phyloP scores from a whole-genome alignment of 225 moss, liverwort and hornwort genomes.

The Neckera pumila region DNA sequence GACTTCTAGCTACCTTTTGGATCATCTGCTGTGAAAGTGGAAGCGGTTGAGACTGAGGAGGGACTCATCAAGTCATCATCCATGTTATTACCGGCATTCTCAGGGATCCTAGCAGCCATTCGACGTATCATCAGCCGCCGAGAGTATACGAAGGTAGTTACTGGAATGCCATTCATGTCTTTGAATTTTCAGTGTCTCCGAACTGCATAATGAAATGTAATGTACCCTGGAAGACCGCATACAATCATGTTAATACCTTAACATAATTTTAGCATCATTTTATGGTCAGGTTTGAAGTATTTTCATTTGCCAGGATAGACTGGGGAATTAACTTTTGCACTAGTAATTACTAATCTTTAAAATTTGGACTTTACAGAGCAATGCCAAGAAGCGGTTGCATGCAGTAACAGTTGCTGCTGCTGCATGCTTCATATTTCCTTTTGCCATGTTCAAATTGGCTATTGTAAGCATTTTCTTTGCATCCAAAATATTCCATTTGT shows the following conservation, averaged over 20 bases:
- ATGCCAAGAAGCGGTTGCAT: conserved; percentile 94
- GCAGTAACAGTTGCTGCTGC: conserved; percentile 83
- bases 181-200: not conserved
- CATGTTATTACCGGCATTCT: conserved; percentile 77
- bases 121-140: conserved; percentile 91
- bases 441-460: conserved; percentile 74
- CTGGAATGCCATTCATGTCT: not conserved
- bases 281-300: not conserved
- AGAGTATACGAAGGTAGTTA: conserved; percentile 62
- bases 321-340: not conserved
- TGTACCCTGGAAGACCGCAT: not conserved
- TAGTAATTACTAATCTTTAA: not conserved
- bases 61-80: conserved; percentile 77
- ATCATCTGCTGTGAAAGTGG: conserved; percentile 32
- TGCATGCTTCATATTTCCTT: conserved; percentile 74
- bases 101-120: conserved; percentile 78
- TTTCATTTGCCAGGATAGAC: not conserved
- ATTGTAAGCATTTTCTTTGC: conserved; percentile 30
- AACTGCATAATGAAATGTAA: not conserved
- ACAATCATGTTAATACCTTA: not conserved
- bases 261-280: not conserved
- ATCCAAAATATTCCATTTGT: not conserved
- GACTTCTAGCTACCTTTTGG: conserved; percentile 67
- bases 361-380: conserved; percentile 27
- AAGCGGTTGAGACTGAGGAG: conserved; percentile 44